Evolutionary conservation across 768 basidiomycete species (phyloP).

Genomic region (Russula lepida): DNA sequence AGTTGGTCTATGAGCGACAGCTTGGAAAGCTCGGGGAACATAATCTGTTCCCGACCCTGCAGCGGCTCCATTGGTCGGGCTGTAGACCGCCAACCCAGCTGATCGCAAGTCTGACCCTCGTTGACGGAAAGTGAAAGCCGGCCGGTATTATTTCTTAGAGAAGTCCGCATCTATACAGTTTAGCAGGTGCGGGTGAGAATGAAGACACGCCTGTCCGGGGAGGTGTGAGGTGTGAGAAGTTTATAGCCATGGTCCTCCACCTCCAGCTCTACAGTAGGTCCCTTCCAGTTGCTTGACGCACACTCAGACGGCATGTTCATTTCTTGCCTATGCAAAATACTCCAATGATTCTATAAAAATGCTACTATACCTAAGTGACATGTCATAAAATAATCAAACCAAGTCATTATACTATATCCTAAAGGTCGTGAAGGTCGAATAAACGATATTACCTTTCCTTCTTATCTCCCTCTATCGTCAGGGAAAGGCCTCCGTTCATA

Average conservation of each 20-base stretch:
- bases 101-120: not conserved
- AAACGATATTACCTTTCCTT: conserved; percentile 7
- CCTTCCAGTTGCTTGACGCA: too few species aligned
- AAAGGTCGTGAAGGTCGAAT: not conserved
- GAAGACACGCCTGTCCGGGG: not conserved
- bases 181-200: not conserved
- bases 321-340: not conserved
- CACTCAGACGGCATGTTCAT: not conserved
- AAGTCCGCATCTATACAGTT: not conserved
- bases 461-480: not conserved
- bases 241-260: not conserved
- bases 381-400: not conserved
- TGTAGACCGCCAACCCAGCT: not conserved
- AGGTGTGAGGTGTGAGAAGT: not conserved
- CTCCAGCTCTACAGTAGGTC: too few species aligned
- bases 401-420: not conserved
- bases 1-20: not conserved
- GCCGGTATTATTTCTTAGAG: not conserved
- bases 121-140: too few species aligned
- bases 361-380: not conserved
- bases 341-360: not conserved
- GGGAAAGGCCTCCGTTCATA: not conserved
- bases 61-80: not conserved
- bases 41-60: too few species aligned
- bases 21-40: not conserved